Evolutionary conservation across 257 asterid species (phyloP).

Genomic region (Solanum ossicruentum): DNA sequence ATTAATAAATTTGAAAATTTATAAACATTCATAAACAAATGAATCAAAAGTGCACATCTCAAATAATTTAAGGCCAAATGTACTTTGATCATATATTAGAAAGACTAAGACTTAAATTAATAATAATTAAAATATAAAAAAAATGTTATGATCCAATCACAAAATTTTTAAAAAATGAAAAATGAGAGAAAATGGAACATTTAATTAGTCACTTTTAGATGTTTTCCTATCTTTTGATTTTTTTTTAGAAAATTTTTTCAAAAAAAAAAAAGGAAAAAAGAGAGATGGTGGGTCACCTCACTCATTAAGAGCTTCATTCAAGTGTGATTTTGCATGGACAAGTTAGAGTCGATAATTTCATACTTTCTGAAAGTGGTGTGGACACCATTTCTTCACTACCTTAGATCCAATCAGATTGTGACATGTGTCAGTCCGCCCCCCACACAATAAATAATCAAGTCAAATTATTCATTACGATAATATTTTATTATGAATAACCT

Average conservation of each 20-base stretch:
- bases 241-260: too few relatives aligned
- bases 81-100: neutral
- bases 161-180: neutral
- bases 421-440: neutral
- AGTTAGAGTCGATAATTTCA: neutral
- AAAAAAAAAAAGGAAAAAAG: too few relatives aligned
- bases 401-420: neutral
- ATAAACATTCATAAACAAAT: neutral
- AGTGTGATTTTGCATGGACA: neutral
- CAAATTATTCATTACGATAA: neutral
- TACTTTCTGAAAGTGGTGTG: neutral
- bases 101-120: neutral
- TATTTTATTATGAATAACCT: too few relatives aligned
- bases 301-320: neutral
- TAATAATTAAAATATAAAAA: neutral
- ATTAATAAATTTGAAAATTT: neutral
- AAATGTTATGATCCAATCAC: neutral
- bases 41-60: neutral
- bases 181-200: neutral
- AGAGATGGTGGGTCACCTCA: neutral
- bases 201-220: neutral
- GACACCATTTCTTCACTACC: neutral
- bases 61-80: neutral
- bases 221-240: neutral
- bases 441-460: neutral